Evolutionary conservation across 106 monocot species (phyloP).

Genomic region (Allium fistulosum): DNA sequence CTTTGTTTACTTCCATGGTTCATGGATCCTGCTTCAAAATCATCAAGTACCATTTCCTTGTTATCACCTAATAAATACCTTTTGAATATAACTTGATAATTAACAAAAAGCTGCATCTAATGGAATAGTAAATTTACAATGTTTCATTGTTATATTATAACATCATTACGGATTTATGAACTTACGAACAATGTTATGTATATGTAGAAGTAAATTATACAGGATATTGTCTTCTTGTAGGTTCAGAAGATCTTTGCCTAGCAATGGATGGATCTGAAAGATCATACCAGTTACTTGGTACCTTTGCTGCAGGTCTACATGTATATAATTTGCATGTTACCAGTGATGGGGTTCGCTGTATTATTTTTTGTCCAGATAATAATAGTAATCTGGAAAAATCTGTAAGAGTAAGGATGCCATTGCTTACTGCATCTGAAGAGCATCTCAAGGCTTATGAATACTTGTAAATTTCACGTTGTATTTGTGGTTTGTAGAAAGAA

Average conservation of each 20-base stretch:
- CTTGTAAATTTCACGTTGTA: not conserved
- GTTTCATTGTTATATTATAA: too few relatives aligned
- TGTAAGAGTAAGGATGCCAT: conserved; percentile 48
- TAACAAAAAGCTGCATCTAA: too few relatives aligned
- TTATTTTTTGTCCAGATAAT: conserved; percentile 28
- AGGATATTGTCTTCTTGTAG: conserved; percentile 17
- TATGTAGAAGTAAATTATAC: too few relatives aligned
- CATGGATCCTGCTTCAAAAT: too few relatives aligned
- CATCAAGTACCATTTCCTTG: too few relatives aligned
- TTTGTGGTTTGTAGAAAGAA: too few relatives aligned
- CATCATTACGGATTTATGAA: too few relatives aligned
- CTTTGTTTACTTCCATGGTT: too few relatives aligned
- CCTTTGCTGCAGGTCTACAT: conserved; percentile 65
- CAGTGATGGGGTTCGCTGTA: conserved; percentile 28
- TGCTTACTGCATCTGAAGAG: conserved; percentile 42
- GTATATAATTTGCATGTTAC: conserved; percentile 37
- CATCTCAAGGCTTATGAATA: conserved; percentile 27
- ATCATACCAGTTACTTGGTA: conserved; percentile 73
- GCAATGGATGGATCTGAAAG: conserved; percentile 76
- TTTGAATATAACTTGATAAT: too few relatives aligned
- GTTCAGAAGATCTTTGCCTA: conserved; percentile 58
- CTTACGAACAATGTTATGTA: too few relatives aligned
- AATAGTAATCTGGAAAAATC: conserved; percentile 10
- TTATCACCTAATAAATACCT: too few relatives aligned
- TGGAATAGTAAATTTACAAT: too few relatives aligned